Conservation (phyloP, 2,329 filamentous ascomycete genomes). For the Aureobasidium sp. region DNA sequence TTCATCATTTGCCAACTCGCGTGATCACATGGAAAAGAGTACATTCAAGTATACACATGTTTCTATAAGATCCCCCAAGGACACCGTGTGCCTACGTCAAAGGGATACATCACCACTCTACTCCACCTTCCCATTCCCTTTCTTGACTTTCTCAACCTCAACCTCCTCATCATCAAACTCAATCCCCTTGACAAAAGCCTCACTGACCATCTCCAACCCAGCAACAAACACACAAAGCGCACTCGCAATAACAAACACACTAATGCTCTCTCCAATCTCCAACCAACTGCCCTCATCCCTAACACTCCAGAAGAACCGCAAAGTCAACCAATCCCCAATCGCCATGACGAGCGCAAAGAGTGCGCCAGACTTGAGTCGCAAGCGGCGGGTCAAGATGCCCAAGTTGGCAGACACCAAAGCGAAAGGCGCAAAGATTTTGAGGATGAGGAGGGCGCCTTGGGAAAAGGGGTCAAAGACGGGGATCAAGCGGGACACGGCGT, state of each 20-base stretch:
- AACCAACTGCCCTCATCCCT: slow-evolving; percentile 95
- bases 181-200: slow-evolving; percentile 73
- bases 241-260: slow-evolving; percentile 90
- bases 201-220: slow-evolving; percentile 76
- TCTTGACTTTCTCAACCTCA: slow-evolving; percentile 9
- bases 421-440: slow-evolving; percentile 92
- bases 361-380: slow-evolving; percentile 79
- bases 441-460: slow-evolving; percentile 75
- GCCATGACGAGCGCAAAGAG: slow-evolving; percentile 94
- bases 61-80: background rate
- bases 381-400: slow-evolving; percentile 78
- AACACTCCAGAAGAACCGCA: slow-evolving; percentile 97
- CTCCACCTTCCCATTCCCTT: background rate
- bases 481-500: slow-evolving; percentile 78
- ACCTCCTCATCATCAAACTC: slow-evolving; percentile 47
- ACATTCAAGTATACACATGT: background rate
- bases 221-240: slow-evolving; percentile 86
- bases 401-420: slow-evolving; percentile 86
- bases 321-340: slow-evolving; percentile 80
- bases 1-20: too few species aligned
- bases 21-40: too few species aligned
- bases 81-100: background rate
- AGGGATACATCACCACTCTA: background rate
- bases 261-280: slow-evolving; percentile 95
- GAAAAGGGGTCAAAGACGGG: slow-evolving; percentile 92